Conservation (phyloP, 2,329 filamentous ascomycete species). For the Pseudocercospora ulei region DNA sequence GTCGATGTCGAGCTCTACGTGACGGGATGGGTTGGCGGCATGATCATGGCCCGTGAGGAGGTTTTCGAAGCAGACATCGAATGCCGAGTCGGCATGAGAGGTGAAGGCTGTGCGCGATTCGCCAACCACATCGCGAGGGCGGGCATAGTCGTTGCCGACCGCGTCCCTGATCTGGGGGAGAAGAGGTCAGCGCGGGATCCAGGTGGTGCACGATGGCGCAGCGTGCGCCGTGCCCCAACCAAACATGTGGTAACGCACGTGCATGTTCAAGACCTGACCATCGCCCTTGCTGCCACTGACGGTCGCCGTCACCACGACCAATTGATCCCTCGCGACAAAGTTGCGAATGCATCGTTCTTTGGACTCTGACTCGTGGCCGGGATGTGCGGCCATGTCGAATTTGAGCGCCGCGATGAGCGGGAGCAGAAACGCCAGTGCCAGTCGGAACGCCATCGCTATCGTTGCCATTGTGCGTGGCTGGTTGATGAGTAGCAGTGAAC, state of each 20-base stretch:
- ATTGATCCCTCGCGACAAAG: conserved; percentile 81
- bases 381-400: conserved; percentile 75
- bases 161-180: conserved; percentile 73
- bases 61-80: conserved; percentile 96
- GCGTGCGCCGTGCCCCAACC: neutral
- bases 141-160: conserved; percentile 90
- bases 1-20: conserved; percentile 86
- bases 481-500: too few species aligned
- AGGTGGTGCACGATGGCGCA: neutral
- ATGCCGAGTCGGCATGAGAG: conserved; percentile 78
- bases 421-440: conserved; percentile 36
- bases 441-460: conserved; percentile 25
- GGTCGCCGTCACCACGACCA: conserved; percentile 90
- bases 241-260: conserved; percentile 50
- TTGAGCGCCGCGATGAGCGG: conserved; percentile 60
- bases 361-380: conserved; percentile 51
- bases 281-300: conserved; percentile 79
- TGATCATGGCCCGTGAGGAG: conserved; percentile 48
- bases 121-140: conserved; percentile 80
- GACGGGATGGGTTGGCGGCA: conserved; percentile 49
- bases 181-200: neutral
- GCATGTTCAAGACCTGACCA: conserved; percentile 87
- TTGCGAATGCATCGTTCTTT: conserved; percentile 90
- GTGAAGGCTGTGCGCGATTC: conserved; percentile 92
- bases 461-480: conserved; percentile 14